Percentiles rank a stretch among this genome's conserved stretches.
phyloP scores from a whole-genome alignment of 805 yeast species.

The Hanseniaspora pseudoguilliermondii region DNA sequence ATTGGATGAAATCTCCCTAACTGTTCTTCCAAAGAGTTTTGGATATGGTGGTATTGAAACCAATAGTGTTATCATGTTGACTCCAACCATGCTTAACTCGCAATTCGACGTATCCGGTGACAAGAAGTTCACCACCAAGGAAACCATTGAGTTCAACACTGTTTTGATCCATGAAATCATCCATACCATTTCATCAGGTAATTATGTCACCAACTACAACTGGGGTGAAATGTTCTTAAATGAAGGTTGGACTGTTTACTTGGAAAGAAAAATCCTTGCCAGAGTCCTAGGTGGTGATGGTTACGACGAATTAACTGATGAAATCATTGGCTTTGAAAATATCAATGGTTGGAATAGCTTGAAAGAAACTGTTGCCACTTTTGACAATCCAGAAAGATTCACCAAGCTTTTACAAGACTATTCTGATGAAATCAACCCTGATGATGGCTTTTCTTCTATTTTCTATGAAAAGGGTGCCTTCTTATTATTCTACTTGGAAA shows the following conservation, averaged over 20 bases:
- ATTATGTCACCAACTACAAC: conserved; percentile 75
- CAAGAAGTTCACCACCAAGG: conserved; percentile 9
- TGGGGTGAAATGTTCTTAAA: conserved; percentile 94
- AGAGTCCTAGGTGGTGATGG: conserved; percentile 63
- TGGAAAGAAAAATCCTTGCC: conserved; percentile 74
- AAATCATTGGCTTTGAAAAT: conserved; percentile 58
- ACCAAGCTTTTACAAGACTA: conserved; percentile 59
- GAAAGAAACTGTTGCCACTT: conserved; percentile 49
- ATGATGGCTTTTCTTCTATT: conserved; percentile 74
- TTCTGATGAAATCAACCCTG: conserved; percentile 64
- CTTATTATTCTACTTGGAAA: conserved; percentile 62
- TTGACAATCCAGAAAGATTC: conserved; percentile 45
- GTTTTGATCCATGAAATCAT: conserved; percentile 84
- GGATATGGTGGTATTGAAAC: conserved; percentile 96
- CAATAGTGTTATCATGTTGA: conserved; percentile 80
- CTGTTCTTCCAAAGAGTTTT: conserved; percentile 62
- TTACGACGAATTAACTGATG: conserved; percentile 9
- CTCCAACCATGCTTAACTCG: conserved; percentile 76
- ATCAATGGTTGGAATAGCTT: conserved; percentile 83
- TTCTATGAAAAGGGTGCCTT: conserved; percentile 89
- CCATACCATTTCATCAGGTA: conserved; percentile 78
- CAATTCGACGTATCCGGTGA: conserved; percentile 65
- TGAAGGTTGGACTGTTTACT: conserved; percentile 92
- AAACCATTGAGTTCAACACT: conserved; percentile 13
- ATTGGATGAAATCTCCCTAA: conserved; percentile 72